A percentile compares a stretch with the other conserved stretches of the same genome.
Evolutionary conservation across 371 early-diverging fungal species (phyloP).

Genomic region (Saksenaea oblongispora): DNA sequence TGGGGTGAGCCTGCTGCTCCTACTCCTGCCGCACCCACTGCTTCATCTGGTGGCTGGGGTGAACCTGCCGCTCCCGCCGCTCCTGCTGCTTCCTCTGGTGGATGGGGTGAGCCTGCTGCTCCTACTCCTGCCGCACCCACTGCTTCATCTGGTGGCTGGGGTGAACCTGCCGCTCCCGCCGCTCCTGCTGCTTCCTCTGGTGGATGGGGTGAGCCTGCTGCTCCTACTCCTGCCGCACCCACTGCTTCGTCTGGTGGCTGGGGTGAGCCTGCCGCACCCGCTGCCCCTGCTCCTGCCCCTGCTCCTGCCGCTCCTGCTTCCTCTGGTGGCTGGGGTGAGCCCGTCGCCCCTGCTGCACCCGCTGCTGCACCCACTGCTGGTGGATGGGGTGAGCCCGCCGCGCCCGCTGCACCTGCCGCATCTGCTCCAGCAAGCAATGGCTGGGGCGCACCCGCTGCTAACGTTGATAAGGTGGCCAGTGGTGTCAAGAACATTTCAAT

Average conservation of each 20-base stretch:
- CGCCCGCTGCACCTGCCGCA: conserved; percentile 11
- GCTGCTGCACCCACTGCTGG: conserved; percentile 15
- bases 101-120: conserved; percentile 18
- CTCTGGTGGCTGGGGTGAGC: conserved; percentile 21
- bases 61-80: conserved; percentile 16
- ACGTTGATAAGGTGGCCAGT: neutral
- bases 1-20: conserved; percentile 20
- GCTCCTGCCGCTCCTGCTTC: conserved; percentile 20
- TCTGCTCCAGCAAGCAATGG: neutral
- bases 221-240: conserved; percentile 20
- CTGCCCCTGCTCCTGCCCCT: conserved; percentile 18
- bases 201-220: conserved; percentile 30
- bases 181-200: conserved; percentile 21
- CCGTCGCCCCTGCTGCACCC: conserved; percentile 13
- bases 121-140: conserved; percentile 12
- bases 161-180: conserved; percentile 11
- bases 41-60: conserved; percentile 40
- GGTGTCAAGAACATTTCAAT: neutral
- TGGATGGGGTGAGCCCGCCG: conserved; percentile 30
- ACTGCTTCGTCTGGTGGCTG: conserved; percentile 26
- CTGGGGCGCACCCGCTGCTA: conserved; percentile 18
- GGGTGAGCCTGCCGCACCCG: conserved; percentile 14
- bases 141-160: conserved; percentile 14
- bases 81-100: conserved; percentile 21
- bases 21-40: conserved; percentile 8